Conservation (phyloP, 352 stramenopile genomes). For the Sclerospora graminicola region DNA sequence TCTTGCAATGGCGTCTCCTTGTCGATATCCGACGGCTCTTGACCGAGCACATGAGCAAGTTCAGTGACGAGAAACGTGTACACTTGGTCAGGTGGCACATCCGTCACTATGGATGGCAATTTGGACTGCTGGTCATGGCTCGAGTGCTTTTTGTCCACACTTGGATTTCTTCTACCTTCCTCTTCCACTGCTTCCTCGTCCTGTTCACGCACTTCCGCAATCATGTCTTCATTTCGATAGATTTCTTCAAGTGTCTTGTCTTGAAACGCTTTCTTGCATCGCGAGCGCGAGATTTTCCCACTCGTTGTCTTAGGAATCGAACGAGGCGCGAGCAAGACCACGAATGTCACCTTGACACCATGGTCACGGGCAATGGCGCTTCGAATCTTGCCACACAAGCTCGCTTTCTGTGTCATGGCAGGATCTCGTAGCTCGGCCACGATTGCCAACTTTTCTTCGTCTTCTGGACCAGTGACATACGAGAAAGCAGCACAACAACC, state of each 20-base stretch:
- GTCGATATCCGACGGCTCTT: conserved; percentile 37
- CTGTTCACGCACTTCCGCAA: conserved; percentile 29
- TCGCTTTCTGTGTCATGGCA: conserved; percentile 31
- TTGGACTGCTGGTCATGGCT: conserved; percentile 8
- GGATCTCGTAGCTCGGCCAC: conserved; percentile 66
- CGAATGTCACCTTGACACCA: conserved; percentile 53
- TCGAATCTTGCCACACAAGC: conserved; percentile 54
- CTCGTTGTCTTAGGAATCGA: conserved; percentile 80
- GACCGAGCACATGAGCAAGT: conserved; percentile 47
- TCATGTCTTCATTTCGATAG: conserved; percentile 77
- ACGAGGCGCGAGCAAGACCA: conserved; percentile 63
- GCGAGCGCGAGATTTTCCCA: conserved; percentile 80
- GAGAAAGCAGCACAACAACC: conserved; percentile 72
- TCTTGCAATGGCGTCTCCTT: conserved; percentile 52
- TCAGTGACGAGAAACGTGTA: conserved; percentile 46
- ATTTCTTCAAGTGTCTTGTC: conserved; percentile 51
- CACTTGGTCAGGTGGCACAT: conserved; percentile 40
- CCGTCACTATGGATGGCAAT: conserved; percentile 39
- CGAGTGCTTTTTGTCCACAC: no score
- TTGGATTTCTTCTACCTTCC: no score
- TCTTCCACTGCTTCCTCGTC: conserved; percentile 25
- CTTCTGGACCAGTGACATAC: conserved; percentile 53
- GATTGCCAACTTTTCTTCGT: conserved; percentile 70
- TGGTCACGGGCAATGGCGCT: conserved; percentile 55
- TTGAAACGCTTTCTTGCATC: conserved; percentile 62